phyloP scores from a whole-genome alignment of 2,329 filamentous ascomycete species.

The Pestalotiopsis fici region DNA sequence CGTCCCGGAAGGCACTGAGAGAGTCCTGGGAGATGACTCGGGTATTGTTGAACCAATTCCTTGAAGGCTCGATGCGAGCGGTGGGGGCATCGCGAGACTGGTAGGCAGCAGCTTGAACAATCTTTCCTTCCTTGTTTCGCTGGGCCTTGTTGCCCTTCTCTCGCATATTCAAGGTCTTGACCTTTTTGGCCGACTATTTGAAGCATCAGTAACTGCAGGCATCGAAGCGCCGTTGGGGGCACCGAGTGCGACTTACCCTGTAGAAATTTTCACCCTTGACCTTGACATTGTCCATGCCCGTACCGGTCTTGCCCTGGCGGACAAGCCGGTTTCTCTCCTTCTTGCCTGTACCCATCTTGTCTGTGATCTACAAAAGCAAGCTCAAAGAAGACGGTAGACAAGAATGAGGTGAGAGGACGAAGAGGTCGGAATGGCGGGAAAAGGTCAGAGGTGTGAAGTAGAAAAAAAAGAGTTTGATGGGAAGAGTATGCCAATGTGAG shows the following conservation, averaged over 20 bases:
- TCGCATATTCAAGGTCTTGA: constrained; percentile 86
- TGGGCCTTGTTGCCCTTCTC: constrained; percentile 78
- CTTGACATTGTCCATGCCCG: constrained; percentile 90
- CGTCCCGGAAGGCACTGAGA: constrained; percentile 82
- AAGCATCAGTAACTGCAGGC: constrained; percentile 31
- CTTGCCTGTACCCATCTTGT: constrained; percentile 82
- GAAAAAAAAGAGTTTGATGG: not conserved
- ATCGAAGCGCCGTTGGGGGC: not conserved
- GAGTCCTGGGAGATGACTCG: constrained; percentile 87
- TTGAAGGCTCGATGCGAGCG: constrained; percentile 90
- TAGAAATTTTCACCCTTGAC: constrained; percentile 99
- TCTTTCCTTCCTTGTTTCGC: constrained; percentile 79
- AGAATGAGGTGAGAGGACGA: not conserved
- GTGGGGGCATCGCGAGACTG: constrained; percentile 81
- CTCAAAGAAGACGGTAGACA: not conserved
- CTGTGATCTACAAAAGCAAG: constrained; percentile 17
- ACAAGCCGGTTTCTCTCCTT: constrained; percentile 83
- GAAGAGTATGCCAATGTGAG: not conserved
- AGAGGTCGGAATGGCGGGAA: not conserved
- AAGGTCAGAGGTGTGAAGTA: not conserved
- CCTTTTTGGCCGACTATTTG: constrained; percentile 67
- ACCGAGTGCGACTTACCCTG: constrained; percentile 39
- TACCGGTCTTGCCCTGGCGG: constrained; percentile 81
- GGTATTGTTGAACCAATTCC: constrained; percentile 98
- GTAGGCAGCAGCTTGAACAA: constrained; percentile 80